Conservation (phyloP, 805 yeast genomes). For the Sugiyamaella smithiae region DNA sequence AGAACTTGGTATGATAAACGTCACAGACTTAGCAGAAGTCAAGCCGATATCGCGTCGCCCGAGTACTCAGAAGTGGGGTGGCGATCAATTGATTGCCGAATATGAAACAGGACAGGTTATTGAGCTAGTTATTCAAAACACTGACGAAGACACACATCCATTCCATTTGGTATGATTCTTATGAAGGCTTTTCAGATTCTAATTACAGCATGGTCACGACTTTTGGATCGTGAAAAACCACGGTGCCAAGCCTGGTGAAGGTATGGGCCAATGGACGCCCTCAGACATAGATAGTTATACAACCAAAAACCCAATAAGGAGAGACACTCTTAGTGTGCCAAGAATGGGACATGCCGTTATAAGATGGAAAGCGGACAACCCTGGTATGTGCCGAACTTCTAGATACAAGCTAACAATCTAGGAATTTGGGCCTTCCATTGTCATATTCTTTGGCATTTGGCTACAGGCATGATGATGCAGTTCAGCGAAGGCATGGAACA, state of each 20-base stretch:
- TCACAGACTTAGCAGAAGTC: constrained; percentile 28
- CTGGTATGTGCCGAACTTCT: constrained; percentile 47
- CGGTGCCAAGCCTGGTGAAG: constrained; percentile 39
- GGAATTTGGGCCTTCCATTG: constrained; percentile 88
- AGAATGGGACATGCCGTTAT: constrained; percentile 30
- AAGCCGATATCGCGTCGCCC: constrained; percentile 55
- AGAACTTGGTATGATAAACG: constrained; percentile 24
- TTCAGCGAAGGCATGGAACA: constrained; percentile 30
- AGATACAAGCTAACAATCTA: not conserved
- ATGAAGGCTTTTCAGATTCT: constrained; percentile 51
- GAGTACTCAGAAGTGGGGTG: constrained; percentile 48
- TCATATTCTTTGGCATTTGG: constrained; percentile 91
- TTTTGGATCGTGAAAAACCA: constrained; percentile 59
- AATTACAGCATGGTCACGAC: constrained; percentile 68
- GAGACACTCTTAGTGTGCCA: constrained; percentile 66
- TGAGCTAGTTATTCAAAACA: constrained; percentile 74
- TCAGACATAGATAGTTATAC: constrained; percentile 38
- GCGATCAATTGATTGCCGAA: constrained; percentile 55
- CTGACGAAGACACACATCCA: constrained; percentile 75
- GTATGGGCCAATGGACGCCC: constrained; percentile 35
- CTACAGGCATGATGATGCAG: constrained; percentile 63
- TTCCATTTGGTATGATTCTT: constrained; percentile 51
- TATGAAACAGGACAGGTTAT: constrained; percentile 58
- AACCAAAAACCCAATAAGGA: constrained; percentile 45
- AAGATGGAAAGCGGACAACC: constrained; percentile 78